phyloP scores from a whole-genome alignment of 2,329 filamentous ascomycete genomes.

The Pseudocercospora cruenta region DNA sequence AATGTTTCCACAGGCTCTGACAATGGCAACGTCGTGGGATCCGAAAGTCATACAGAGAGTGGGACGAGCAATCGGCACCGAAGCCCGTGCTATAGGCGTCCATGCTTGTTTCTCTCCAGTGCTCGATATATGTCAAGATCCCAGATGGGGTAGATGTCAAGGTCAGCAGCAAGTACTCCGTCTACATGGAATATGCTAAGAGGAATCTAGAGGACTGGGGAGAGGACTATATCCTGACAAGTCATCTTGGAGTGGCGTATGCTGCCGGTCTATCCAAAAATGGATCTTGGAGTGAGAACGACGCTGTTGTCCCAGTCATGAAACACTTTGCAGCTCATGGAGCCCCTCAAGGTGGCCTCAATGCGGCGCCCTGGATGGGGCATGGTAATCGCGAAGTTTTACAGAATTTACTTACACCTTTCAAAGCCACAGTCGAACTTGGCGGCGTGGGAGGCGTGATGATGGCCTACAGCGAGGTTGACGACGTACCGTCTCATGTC shows the following conservation, averaged over 20 bases:
- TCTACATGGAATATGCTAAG: background rate
- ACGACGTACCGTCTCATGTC: slow-evolving; percentile 25
- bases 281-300: slow-evolving; percentile 15
- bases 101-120: slow-evolving; percentile 25
- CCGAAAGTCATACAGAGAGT: slow-evolving; percentile 15
- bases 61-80: slow-evolving; percentile 19
- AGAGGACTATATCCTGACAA: slow-evolving; percentile 25
- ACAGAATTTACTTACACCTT: slow-evolving; percentile 20
- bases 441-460: slow-evolving; percentile 23
- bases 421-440: slow-evolving; percentile 25
- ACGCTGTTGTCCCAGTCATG: slow-evolving; percentile 26
- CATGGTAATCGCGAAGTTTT: slow-evolving; percentile 24
- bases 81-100: slow-evolving; percentile 24
- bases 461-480: slow-evolving; percentile 26
- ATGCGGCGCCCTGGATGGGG: slow-evolving; percentile 24
- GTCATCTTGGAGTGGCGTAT: slow-evolving; percentile 24
- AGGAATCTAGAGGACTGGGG: slow-evolving; percentile 22
- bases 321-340: slow-evolving; percentile 28
- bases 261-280: slow-evolving; percentile 25
- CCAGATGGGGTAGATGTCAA: slow-evolving; percentile 26
- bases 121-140: slow-evolving; percentile 23
- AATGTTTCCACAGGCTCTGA: slow-evolving; percentile 26
- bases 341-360: slow-evolving; percentile 20
- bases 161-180: slow-evolving; percentile 1
- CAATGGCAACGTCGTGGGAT: slow-evolving; percentile 22